Conservation (phyloP, 768 basidiomycete genomes). For the Lentinus brumalis region DNA sequence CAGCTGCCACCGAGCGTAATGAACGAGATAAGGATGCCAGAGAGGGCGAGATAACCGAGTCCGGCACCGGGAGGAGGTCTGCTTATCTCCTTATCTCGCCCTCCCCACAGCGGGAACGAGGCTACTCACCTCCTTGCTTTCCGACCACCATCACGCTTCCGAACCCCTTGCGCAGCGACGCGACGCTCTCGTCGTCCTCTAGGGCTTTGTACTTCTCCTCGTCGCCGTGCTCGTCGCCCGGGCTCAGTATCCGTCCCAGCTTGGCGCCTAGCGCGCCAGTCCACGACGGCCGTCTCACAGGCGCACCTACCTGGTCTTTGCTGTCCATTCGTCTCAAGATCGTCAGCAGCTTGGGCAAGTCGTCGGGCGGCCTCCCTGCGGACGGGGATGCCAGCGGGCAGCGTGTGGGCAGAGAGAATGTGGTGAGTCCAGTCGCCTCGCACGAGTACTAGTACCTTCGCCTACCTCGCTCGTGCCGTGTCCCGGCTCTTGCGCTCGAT, state of each 20-base stretch:
- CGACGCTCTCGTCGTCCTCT: constrained; percentile 6
- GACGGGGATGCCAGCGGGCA: constrained; percentile 2
- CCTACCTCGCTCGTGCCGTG: constrained; percentile 10
- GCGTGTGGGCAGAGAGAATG: constrained; percentile 1
- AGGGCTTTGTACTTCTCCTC: constrained; percentile 2
- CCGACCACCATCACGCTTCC: constrained; percentile 12
- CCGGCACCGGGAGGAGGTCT: neutral
- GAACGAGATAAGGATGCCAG: neutral
- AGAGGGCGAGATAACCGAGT: neutral
- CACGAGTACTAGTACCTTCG: constrained; percentile 11
- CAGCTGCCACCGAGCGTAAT: neutral
- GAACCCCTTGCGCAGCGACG: constrained; percentile 7
- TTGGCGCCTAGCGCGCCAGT: constrained; percentile 19
- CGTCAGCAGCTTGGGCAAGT: constrained; percentile 14
- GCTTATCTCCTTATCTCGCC: constrained; percentile 22
- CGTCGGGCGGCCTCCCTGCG: neutral
- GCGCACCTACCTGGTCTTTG: constrained; percentile 10
- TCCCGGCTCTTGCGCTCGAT: constrained; percentile 21
- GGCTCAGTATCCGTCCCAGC: constrained; percentile 13
- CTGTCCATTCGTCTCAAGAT: constrained; percentile 8
- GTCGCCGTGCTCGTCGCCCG: constrained; percentile 1
- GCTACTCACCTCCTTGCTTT: constrained; percentile 17
- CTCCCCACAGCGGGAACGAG: constrained; percentile 4
- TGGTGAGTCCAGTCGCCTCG: neutral
- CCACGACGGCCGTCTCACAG: constrained; percentile 17